These are phyloP conservation scores for Xerophyta viscosa DNA, from an alignment of 106 monocot species.

Conservation along the genomic window DNA sequence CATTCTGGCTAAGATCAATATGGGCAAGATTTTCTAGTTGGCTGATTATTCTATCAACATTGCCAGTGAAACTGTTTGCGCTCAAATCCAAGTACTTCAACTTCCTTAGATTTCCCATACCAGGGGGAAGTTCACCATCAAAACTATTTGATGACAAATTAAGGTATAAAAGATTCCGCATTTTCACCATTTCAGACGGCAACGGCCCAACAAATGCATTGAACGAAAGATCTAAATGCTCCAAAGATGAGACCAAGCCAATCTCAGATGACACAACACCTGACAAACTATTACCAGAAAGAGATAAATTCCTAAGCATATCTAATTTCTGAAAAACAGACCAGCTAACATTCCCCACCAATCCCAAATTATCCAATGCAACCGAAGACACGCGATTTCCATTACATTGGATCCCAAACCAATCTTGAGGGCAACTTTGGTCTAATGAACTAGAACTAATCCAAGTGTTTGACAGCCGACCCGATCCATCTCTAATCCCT, in stretches of 20 bases:
- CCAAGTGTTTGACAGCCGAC: constrained; percentile 39
- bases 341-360: constrained; percentile 44
- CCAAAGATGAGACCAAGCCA: constrained; percentile 24
- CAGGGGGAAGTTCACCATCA: constrained; percentile 27
- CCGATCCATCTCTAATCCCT: constrained; percentile 34
- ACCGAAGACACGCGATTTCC: constrained; percentile 36
- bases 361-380: constrained; percentile 24
- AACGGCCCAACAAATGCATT: constrained; percentile 51
- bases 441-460: constrained; percentile 7
- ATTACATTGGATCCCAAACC: constrained; percentile 59
- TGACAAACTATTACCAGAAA: constrained; percentile 45
- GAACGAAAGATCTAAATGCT: constrained; percentile 41
- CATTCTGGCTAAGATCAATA: constrained; percentile 64
- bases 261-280: constrained; percentile 34
- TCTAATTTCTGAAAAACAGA: constrained; percentile 32
- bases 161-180: constrained; percentile 33
- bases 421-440: constrained; percentile 47
- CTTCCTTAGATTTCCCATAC: constrained; percentile 33
- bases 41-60: constrained; percentile 28
- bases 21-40: constrained; percentile 25
- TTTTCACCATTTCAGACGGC: constrained; percentile 32
- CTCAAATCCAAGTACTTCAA: constrained; percentile 51
- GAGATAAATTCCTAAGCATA: constrained; percentile 55
- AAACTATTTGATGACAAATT: constrained; percentile 59
- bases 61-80: constrained; percentile 40